Conservation (phyloP, 768 basidiomycete species). For the Boletus sp. region DNA sequence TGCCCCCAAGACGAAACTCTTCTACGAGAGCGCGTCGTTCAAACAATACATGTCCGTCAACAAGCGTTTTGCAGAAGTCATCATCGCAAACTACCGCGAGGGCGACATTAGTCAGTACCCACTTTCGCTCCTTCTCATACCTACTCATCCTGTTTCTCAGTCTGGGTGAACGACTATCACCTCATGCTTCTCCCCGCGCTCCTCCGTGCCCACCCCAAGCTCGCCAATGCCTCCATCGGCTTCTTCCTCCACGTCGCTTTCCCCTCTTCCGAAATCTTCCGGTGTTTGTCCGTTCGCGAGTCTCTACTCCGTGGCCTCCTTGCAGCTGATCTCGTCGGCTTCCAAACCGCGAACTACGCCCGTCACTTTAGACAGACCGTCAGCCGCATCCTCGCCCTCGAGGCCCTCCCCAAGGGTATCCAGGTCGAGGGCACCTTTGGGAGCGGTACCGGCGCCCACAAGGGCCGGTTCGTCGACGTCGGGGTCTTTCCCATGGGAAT, state of each 20-base stretch:
- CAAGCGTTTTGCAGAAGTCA: slow-evolving; percentile 81
- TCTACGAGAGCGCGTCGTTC: slow-evolving; percentile 77
- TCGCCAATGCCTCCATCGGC: slow-evolving; percentile 48
- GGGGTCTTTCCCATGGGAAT: slow-evolving; percentile 91
- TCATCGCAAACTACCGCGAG: slow-evolving; percentile 74
- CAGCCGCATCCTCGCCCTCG: slow-evolving; percentile 71
- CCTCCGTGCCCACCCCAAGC: slow-evolving; percentile 58
- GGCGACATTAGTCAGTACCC: slow-evolving; percentile 70
- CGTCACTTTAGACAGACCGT: slow-evolving; percentile 86
- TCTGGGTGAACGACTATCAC: slow-evolving; percentile 95
- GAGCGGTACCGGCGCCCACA: not conserved
- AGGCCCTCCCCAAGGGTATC: slow-evolving; percentile 82
- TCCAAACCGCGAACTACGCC: slow-evolving; percentile 83
- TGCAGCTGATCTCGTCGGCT: slow-evolving; percentile 90
- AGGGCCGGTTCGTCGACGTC: slow-evolving; percentile 73
- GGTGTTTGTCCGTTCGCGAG: slow-evolving; percentile 78
- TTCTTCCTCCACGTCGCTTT: slow-evolving; percentile 99
- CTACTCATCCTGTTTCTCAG: slow-evolving; percentile 23
- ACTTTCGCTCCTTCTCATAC: not conserved
- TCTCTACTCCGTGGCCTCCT: slow-evolving; percentile 83
- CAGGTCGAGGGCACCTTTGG: slow-evolving; percentile 43
- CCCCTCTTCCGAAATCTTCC: slow-evolving; percentile 93
- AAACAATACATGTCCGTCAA: slow-evolving; percentile 89
- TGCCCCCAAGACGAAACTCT: slow-evolving; percentile 78
- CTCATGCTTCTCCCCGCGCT: slow-evolving; percentile 89